phyloP scores from a whole-genome alignment of 148 eudicot species.

The Cornus kousa region DNA sequence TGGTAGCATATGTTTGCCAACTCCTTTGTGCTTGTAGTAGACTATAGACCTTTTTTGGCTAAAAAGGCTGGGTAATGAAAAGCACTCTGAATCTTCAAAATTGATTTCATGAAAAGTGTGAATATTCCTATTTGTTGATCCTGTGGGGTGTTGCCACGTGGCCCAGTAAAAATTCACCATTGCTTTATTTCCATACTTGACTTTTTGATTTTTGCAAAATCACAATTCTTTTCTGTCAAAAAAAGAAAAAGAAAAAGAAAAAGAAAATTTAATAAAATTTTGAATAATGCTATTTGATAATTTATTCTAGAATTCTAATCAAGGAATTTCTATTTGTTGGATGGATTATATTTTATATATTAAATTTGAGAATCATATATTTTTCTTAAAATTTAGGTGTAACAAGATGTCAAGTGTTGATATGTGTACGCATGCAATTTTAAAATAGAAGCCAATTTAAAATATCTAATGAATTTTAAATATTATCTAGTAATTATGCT shows the following conservation, averaged over 20 bases:
- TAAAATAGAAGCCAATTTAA: slow-evolving; percentile 3
- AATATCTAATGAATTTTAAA: neutral
- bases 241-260: too few relatives aligned
- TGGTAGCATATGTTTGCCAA: neutral
- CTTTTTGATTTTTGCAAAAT: too few relatives aligned
- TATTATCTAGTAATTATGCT: slow-evolving; percentile 15
- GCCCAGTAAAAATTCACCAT: neutral
- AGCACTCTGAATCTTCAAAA: slow-evolving; percentile 9
- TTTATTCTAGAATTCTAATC: too few relatives aligned
- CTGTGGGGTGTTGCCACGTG: slow-evolving; percentile 14
- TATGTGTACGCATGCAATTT: neutral
- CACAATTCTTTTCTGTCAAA: too few relatives aligned
- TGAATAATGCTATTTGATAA: too few relatives aligned
- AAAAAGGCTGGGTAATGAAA: neutral
- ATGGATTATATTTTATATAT: too few relatives aligned
- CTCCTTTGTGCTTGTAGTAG: neutral
- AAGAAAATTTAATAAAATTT: too few relatives aligned
- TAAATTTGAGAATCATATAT: too few relatives aligned
- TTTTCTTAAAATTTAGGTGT: too few relatives aligned
- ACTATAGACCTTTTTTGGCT: neutral
- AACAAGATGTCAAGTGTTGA: slow-evolving; percentile 4
- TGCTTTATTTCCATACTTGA: neutral
- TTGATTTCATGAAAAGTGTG: slow-evolving; percentile 1
- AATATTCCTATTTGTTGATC: neutral
- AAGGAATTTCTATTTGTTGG: too few relatives aligned